phyloP scores from a whole-genome alignment of 2,329 filamentous ascomycete genomes.

The Fusarium vanettenii region DNA sequence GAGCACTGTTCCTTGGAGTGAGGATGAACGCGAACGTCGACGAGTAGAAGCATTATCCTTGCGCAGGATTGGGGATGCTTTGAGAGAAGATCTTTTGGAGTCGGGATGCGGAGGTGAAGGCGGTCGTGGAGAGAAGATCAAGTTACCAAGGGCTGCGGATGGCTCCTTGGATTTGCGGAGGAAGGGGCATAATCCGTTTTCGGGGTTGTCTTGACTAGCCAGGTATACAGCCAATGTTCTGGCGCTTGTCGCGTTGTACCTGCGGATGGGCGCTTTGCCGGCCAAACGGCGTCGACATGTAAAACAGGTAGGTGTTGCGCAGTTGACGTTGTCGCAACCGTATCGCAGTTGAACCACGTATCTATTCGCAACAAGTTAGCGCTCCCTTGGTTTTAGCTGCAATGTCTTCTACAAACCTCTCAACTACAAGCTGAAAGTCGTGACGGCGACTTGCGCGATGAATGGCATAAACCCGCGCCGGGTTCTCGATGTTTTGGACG shows the following conservation, averaged over 20 bases:
- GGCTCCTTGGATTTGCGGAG: constrained; percentile 57
- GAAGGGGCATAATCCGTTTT: constrained; percentile 73
- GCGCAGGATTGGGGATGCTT: constrained; percentile 2
- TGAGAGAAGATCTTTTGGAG: constrained; percentile 19
- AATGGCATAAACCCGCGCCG: constrained; percentile 69
- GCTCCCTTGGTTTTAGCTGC: background rate
- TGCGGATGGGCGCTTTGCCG: constrained; percentile 75
- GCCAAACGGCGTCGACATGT: constrained; percentile 78
- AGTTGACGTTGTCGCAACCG: constrained; percentile 77
- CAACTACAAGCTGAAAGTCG: constrained; percentile 74
- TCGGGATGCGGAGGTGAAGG: constrained; percentile 33
- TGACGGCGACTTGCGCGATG: constrained; percentile 71
- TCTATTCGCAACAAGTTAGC: constrained; percentile 56
- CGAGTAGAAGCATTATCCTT: constrained; percentile 10
- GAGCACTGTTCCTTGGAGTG: constrained; percentile 2
- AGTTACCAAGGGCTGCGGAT: constrained; percentile 59
- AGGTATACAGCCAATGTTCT: constrained; percentile 83
- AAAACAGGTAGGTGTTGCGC: constrained; percentile 82
- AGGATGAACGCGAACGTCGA: constrained; percentile 11
- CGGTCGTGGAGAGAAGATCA: constrained; percentile 56
- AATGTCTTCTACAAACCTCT: constrained; percentile 62
- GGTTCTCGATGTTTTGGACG: constrained; percentile 70
- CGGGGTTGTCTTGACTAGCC: constrained; percentile 82
- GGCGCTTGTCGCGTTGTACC: constrained; percentile 85
- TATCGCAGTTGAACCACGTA: constrained; percentile 85